A percentile compares a stretch with the other conserved stretches of the same genome.
Conservation (phyloP, 2,329 filamentous ascomycete species). For the Teratosphaeria destructans region DNA sequence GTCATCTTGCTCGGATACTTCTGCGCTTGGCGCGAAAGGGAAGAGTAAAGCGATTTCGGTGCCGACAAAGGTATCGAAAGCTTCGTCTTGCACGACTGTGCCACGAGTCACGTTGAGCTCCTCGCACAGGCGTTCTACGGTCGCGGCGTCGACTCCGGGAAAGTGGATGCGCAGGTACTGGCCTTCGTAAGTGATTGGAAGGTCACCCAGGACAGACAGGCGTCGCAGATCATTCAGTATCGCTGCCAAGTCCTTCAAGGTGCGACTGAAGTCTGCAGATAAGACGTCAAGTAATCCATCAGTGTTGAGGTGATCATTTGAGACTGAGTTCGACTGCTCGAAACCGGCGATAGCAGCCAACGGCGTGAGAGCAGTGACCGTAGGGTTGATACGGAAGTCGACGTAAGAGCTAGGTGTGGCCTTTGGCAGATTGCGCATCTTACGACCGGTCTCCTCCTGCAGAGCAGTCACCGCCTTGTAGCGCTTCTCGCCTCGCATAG, state of each 20-base stretch:
- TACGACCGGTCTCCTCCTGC: constrained; percentile 61
- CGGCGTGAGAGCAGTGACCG: constrained; percentile 75
- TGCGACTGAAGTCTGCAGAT: constrained; percentile 76
- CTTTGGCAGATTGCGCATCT: constrained; percentile 50
- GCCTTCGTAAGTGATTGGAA: constrained; percentile 66
- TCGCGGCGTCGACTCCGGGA: constrained; percentile 75
- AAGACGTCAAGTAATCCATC: constrained; percentile 77
- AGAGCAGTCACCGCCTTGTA: constrained; percentile 68
- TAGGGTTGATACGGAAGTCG: constrained; percentile 81
- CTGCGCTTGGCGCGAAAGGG: constrained; percentile 60
- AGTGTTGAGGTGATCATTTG: constrained; percentile 59
- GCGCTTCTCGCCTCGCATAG: constrained; percentile 58
- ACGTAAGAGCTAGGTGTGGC: constrained; percentile 65
- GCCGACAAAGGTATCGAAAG: constrained; percentile 58
- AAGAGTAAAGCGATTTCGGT: constrained; percentile 69
- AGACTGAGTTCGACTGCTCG: constrained; percentile 23
- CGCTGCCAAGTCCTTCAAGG: constrained; percentile 70
- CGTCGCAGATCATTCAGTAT: constrained; percentile 73
- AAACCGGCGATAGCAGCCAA: constrained; percentile 50
- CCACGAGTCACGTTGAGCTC: constrained; percentile 80
- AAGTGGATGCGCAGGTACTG: constrained; percentile 72
- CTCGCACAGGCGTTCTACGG: constrained; percentile 72
- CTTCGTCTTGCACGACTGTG: constrained; percentile 64
- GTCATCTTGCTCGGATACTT: constrained; percentile 19
- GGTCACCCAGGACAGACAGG: constrained; percentile 66